These are phyloP conservation scores for Lasiosphaeria hispida DNA, from an alignment of 495 filamentous ascomycete species.

Conservation along the genomic window DNA sequence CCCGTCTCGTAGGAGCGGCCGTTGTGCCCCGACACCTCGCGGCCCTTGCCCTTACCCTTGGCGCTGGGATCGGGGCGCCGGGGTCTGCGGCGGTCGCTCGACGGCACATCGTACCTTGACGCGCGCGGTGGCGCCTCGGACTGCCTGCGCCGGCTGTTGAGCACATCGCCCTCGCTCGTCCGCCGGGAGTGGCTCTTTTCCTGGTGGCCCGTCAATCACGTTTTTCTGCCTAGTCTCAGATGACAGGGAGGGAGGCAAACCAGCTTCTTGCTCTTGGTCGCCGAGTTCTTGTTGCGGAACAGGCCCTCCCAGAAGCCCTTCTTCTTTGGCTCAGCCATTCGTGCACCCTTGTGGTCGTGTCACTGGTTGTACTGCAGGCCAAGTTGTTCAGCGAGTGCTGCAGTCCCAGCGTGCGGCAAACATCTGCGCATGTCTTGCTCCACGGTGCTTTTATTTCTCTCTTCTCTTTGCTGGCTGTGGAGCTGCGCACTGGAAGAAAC, in stretches of 20 bases:
- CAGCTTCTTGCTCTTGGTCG: slow-evolving; percentile 29
- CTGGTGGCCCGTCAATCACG: slow-evolving; percentile 9
- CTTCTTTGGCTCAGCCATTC: slow-evolving; percentile 28
- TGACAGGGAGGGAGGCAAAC: slow-evolving; percentile 25
- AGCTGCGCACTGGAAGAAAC: neutral
- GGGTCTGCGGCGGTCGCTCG: slow-evolving; percentile 37
- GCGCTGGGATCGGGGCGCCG: slow-evolving; percentile 38
- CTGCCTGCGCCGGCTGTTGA: slow-evolving; percentile 23
- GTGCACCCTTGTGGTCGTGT: slow-evolving; percentile 2
- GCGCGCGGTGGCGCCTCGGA: neutral
- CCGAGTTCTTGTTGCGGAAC: slow-evolving; percentile 36
- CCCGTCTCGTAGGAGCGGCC: slow-evolving; percentile 32
- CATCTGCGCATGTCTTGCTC: slow-evolving; percentile 6
- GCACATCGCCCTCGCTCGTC: slow-evolving; percentile 32
- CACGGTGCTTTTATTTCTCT: neutral
- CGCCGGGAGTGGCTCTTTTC: slow-evolving; percentile 26
- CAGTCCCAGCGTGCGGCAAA: neutral
- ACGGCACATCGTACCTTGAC: neutral
- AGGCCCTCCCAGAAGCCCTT: slow-evolving; percentile 36
- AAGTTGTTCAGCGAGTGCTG: neutral
- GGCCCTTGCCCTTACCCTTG: slow-evolving; percentile 43
- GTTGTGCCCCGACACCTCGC: slow-evolving; percentile 25
- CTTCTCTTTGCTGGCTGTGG: neutral
- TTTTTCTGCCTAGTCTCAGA: slow-evolving; percentile 8
- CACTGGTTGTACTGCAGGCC: neutral